Evolutionary conservation across 257 asterid species (phyloP).

Genomic region (Nicotiana benthamiana): DNA sequence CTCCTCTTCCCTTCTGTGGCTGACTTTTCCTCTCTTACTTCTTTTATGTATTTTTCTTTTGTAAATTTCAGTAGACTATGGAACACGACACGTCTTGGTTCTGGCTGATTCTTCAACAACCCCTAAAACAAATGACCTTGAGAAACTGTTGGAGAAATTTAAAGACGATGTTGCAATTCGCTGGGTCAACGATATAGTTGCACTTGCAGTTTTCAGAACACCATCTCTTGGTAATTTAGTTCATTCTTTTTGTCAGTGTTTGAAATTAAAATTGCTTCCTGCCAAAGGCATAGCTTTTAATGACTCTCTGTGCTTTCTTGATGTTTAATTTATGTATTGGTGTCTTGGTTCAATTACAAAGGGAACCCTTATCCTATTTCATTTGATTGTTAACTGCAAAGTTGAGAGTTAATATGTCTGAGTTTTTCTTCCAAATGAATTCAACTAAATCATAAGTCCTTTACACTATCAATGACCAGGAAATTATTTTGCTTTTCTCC

Average conservation of each 20-base stretch:
- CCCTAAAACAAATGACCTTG: constrained; percentile 65
- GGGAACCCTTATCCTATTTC: background rate
- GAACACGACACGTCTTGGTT: constrained; percentile 77
- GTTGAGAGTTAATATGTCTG: background rate
- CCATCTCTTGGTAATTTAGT: constrained; percentile 58
- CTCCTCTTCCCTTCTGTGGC: background rate
- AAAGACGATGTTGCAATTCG: constrained; percentile 71
- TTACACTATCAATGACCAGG: background rate
- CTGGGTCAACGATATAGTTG: constrained; percentile 79
- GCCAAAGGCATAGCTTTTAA: background rate
- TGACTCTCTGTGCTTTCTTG: background rate
- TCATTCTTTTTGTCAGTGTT: background rate
- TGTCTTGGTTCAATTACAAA: background rate
- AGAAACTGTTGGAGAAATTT: constrained; percentile 57
- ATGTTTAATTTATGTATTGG: background rate
- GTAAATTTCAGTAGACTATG: constrained; percentile 21
- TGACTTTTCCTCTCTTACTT: background rate
- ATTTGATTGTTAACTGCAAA: background rate
- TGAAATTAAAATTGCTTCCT: background rate
- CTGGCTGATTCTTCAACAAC: constrained; percentile 59
- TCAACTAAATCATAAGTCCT: background rate
- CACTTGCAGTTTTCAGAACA: constrained; percentile 84
- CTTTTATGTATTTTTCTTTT: background rate
- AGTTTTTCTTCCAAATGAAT: background rate
- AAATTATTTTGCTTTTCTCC: background rate